Evolutionary conservation across 2,329 filamentous ascomycete genomes (phyloP).

Genomic region (Gliomastix tumulicola): DNA sequence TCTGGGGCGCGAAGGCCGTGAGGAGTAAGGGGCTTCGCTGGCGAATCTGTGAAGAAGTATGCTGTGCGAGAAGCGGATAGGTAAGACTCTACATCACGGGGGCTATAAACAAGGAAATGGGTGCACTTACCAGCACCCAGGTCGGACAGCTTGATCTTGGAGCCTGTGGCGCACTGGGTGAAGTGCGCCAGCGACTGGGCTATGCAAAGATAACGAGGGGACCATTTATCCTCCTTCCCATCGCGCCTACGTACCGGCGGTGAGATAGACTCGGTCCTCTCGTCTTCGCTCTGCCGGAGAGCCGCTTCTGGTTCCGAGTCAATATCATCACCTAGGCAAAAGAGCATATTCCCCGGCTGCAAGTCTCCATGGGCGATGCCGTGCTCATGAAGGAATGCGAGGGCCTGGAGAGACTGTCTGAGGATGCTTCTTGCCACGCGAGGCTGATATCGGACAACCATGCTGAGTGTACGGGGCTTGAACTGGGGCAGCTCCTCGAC

Average conservation of each 20-base stretch:
- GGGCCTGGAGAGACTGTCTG: constrained; percentile 23
- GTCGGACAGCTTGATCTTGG: constrained; percentile 20
- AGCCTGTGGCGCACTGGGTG: constrained; percentile 11
- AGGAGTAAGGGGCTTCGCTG: constrained; percentile 12
- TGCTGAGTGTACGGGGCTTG: constrained; percentile 16
- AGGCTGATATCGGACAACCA: too few relatives aligned
- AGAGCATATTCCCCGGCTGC: constrained; percentile 28
- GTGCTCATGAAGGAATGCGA: constrained; percentile 24
- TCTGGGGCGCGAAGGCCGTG: constrained; percentile 18
- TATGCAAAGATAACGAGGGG: constrained; percentile 19
- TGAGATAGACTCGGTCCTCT: constrained; percentile 11
- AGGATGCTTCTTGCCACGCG: too few relatives aligned
- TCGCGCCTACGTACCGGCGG: constrained; percentile 17
- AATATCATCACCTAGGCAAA: constrained; percentile 19
- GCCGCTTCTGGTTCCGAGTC: constrained; percentile 12
- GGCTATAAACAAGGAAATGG: constrained; percentile 2
- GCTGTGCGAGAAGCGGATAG: constrained; percentile 10
- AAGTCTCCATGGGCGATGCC: constrained; percentile 29
- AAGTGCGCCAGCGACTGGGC: constrained; percentile 14
- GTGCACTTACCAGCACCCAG: constrained; percentile 20
- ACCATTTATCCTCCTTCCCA: constrained; percentile 18
- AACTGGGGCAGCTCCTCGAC: constrained; percentile 23
- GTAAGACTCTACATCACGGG: constrained; percentile 1
- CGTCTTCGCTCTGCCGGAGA: constrained; percentile 15
- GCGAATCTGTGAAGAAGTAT: constrained; percentile 16